These are phyloP conservation scores for Turnera subulata DNA, from an alignment of 345 rosid species.

Conservation along the genomic window DNA sequence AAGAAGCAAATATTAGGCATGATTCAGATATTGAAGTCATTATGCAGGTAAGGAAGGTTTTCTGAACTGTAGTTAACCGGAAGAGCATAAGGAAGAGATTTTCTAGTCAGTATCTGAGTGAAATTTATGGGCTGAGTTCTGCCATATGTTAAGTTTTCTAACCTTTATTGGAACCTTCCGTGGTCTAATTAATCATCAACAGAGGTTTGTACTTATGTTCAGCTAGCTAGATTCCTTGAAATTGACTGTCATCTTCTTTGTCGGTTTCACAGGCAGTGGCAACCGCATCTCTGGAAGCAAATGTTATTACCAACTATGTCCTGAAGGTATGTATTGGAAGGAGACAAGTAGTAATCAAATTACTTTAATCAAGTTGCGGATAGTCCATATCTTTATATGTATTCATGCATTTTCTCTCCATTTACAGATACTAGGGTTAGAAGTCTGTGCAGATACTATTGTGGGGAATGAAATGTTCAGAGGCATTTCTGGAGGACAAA, in stretches of 20 bases:
- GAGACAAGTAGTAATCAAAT: not conserved
- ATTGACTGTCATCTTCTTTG: slow-evolving; percentile 37
- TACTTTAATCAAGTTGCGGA: not conserved
- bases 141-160: too few relatives aligned
- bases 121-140: too few relatives aligned
- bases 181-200: too few relatives aligned
- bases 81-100: slow-evolving; percentile 17
- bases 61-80: not conserved
- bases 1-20: slow-evolving; percentile 62
- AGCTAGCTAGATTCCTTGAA: too few relatives aligned
- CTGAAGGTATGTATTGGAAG: slow-evolving; percentile 50
- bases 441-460: slow-evolving; percentile 62
- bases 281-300: slow-evolving; percentile 46
- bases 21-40: slow-evolving; percentile 70
- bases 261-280: slow-evolving; percentile 43
- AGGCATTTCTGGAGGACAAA: slow-evolving; percentile 85
- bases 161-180: too few relatives aligned
- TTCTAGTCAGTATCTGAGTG: slow-evolving; percentile 39
- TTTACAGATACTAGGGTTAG: slow-evolving; percentile 64
- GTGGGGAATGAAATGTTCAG: slow-evolving; percentile 69
- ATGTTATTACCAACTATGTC: slow-evolving; percentile 69
- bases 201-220: too few relatives aligned
- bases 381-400: not conserved
- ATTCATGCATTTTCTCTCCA: not conserved
- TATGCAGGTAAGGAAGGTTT: slow-evolving; percentile 50